These are phyloP conservation scores for Melocanna baccifera DNA, from an alignment of 176 grass and related monocot genomes.

Conservation along the genomic window DNA sequence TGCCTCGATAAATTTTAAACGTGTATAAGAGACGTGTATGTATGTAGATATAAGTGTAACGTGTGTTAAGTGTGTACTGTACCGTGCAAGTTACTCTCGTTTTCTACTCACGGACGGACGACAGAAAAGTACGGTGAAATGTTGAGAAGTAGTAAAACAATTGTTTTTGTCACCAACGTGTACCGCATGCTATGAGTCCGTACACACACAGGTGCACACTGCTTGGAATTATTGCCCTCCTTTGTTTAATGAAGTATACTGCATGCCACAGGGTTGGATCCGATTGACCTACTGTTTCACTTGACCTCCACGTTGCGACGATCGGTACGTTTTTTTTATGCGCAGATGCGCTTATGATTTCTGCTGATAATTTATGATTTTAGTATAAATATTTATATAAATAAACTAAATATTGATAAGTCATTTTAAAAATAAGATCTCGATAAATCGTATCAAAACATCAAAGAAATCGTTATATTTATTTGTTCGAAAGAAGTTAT, in stretches of 20 bases:
- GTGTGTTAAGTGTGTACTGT: not conserved
- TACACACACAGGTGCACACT: not conserved
- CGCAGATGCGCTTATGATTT: too few relatives aligned
- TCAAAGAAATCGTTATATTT: too few relatives aligned
- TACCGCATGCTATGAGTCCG: not conserved
- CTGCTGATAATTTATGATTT: too few relatives aligned
- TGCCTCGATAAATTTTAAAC: too few relatives aligned
- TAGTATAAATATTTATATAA: too few relatives aligned
- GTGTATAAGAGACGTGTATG: too few relatives aligned
- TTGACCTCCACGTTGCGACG: not conserved
- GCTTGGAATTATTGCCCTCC: not conserved
- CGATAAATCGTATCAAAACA: too few relatives aligned
- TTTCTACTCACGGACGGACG: not conserved
- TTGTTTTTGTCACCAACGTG: not conserved
- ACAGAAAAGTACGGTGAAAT: not conserved
- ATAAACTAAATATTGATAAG: too few relatives aligned
- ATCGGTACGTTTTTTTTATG: too few relatives aligned
- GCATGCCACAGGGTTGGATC: not conserved
- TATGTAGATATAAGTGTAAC: too few relatives aligned
- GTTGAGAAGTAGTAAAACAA: not conserved
- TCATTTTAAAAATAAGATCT: rapidly evolving
- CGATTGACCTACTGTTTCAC: not conserved
- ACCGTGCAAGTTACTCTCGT: not conserved
- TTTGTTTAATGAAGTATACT: not conserved
- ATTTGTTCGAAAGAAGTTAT: too few relatives aligned